These are phyloP conservation scores for Termitomyces eurrhizus DNA, from an alignment of 768 basidiomycete genomes.

Conservation along the genomic window DNA sequence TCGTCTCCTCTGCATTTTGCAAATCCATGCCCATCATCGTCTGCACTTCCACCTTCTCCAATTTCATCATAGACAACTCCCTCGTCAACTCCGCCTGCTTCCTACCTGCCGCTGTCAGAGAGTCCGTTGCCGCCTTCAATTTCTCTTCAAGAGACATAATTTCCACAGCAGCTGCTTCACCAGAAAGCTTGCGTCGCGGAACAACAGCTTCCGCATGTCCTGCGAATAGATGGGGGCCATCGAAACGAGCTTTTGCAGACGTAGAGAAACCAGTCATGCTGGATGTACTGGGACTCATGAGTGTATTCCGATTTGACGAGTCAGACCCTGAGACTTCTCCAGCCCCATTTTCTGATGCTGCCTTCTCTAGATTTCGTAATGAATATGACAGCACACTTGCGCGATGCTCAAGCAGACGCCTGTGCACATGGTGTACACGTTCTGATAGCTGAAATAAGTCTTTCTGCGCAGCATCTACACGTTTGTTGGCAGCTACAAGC, in stretches of 20 bases:
- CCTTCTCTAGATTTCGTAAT: conserved; percentile 61
- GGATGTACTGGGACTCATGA: conserved; percentile 45
- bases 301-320: conserved; percentile 47
- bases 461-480: conserved; percentile 65
- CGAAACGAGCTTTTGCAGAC: conserved; percentile 57
- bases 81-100: conserved; percentile 59
- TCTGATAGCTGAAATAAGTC: conserved; percentile 70
- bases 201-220: conserved; percentile 70
- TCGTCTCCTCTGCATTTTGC: conserved; percentile 63
- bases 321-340: conserved; percentile 50
- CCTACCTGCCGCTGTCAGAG: conserved; percentile 54
- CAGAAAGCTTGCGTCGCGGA: conserved; percentile 41
- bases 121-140: conserved; percentile 55
- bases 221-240: conserved; percentile 82
- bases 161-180: conserved; percentile 41
- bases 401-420: conserved; percentile 73
- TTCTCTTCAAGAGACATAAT: conserved; percentile 57
- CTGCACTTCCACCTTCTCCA: conserved; percentile 71
- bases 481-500: conserved; percentile 67
- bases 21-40: conserved; percentile 62
- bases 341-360: conserved; percentile 14
- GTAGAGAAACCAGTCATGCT: conserved; percentile 39
- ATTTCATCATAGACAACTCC: conserved; percentile 54
- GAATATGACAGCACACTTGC: conserved; percentile 76
- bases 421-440: conserved; percentile 57